These are phyloP conservation scores for Tetradesmus obliquus DNA, from an alignment of 139 green algal genomes.

Conservation along the genomic window DNA sequence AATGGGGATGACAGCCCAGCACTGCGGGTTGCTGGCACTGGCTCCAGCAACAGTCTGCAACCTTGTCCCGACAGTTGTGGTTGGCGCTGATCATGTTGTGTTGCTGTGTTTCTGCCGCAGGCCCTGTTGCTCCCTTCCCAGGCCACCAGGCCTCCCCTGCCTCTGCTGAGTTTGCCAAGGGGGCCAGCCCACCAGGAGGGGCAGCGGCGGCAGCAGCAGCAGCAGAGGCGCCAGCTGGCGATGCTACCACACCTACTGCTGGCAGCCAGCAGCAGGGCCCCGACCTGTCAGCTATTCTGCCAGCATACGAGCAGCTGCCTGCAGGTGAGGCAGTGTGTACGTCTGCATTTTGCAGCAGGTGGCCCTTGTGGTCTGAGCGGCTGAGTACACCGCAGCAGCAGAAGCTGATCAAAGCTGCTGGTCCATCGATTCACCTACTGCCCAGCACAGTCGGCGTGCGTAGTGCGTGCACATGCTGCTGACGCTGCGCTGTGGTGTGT, in stretches of 20 bases:
- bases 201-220: not conserved
- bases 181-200: slow-evolving; percentile 14
- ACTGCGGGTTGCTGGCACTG: too few species aligned
- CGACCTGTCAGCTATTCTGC: slow-evolving; percentile 22
- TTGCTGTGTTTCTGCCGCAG: not conserved
- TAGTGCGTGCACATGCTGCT: not conserved
- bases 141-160: not conserved
- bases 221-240: slow-evolving; percentile 2
- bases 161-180: not conserved
- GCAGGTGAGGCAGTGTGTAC: not conserved
- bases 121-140: not conserved
- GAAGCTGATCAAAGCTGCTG: not conserved
- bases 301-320: not conserved
- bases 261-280: not conserved
- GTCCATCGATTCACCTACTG: not conserved
- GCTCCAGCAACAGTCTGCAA: too few species aligned
- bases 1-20: too few species aligned
- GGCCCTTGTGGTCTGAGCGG: not conserved
- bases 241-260: not conserved
- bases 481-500: not conserved
- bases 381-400: not conserved
- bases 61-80: too few species aligned
- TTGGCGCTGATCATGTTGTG: too few species aligned
- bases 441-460: too few species aligned
- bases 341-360: not conserved